Percentiles rank a stretch among this genome's conserved stretches.
phyloP scores from a whole-genome alignment of 148 eudicot genomes.

The Spergularia marina region DNA sequence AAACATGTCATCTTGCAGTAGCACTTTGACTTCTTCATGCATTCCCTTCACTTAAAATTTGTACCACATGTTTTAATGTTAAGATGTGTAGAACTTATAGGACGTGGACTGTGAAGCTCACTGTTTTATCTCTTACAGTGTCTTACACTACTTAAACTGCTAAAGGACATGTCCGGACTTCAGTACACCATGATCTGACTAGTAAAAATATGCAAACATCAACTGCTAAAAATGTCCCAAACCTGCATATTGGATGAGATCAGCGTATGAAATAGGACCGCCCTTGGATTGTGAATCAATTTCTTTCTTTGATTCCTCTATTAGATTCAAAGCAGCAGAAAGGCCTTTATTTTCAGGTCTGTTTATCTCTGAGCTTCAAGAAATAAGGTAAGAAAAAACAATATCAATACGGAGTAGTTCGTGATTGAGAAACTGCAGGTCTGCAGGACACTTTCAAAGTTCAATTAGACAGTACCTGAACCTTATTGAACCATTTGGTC shows the following conservation, averaged over 20 bases:
- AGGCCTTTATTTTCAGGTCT: conserved; percentile 93
- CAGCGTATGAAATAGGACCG: conserved; percentile 81
- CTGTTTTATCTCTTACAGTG: too few species aligned
- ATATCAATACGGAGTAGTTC: conserved; percentile 23
- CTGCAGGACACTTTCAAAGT: background rate
- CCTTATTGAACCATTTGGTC: conserved; percentile 94
- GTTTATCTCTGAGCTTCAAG: conserved; percentile 91
- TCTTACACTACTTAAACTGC: too few species aligned
- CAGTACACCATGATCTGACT: too few species aligned
- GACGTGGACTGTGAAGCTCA: too few species aligned
- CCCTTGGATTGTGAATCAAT: conserved; percentile 90
- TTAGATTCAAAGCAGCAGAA: conserved; percentile 58
- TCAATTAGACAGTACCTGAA: conserved; percentile 57
- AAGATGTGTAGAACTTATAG: too few species aligned
- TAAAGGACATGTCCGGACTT: too few species aligned
- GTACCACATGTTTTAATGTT: background rate
- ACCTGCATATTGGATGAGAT: conserved; percentile 91
- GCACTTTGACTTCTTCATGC: background rate
- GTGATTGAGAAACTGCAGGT: background rate
- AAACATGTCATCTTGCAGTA: background rate
- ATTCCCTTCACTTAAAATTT: background rate
- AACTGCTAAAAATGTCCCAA: conserved; percentile 5
- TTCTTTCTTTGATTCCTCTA: conserved; percentile 84
- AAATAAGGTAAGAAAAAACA: conserved; percentile 35
- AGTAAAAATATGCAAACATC: background rate